Base-by-base conservation (phyloP, 2,329 filamentous ascomycete species). In the Pestalotiopsis sp. region DNA sequence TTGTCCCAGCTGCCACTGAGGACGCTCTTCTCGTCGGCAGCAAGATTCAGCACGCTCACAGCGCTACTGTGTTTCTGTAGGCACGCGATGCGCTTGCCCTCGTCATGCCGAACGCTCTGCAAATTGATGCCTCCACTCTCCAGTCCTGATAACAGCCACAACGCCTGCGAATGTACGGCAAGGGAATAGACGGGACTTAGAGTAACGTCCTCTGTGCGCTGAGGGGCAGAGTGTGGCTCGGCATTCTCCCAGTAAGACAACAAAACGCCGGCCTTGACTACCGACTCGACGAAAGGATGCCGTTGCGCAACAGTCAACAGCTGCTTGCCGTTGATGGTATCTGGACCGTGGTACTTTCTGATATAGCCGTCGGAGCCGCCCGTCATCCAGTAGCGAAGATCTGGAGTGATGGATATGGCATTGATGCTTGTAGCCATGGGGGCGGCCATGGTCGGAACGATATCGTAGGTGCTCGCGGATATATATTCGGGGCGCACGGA, bases 161-260 rank as follows among this genome's bases (percentile, higher is more conserved):
- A 83, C 0, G 93, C 94, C 75, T 96, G 90, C 59, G 93, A 94
- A 71, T 99, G 94, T 4, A 97, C 92, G 1, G 96, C 96, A 31
- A 99, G 84, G 6, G 95, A 97, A 80, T 99, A 99, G 0, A 99
- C 95, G 0, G 96, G 94, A 11, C 94, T 97, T n/a, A 95, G 81
- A 4, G 87, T 82, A 27, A 89, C 82, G 3, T 93, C 91, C 62
- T 92, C 83, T 13, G 84, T 83, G 14, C 80, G 79, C 45, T 80
- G 74, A 7, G 75, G 73, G 0, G 81, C 79, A 0, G 76, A 78
- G 2, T 81, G 72, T 2, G 90, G 89, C 77, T 99, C 95, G 78
- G 98, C 95, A 75, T 98, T 99, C 80, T 98, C 96, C 96, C 96
- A 99, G 80, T 99, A 99, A 65, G 93, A 97, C 87, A 98, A 91